Base-by-base conservation (phyloP, 2,329 filamentous ascomycete genomes). In the Colletotrichum australisinense region DNA sequence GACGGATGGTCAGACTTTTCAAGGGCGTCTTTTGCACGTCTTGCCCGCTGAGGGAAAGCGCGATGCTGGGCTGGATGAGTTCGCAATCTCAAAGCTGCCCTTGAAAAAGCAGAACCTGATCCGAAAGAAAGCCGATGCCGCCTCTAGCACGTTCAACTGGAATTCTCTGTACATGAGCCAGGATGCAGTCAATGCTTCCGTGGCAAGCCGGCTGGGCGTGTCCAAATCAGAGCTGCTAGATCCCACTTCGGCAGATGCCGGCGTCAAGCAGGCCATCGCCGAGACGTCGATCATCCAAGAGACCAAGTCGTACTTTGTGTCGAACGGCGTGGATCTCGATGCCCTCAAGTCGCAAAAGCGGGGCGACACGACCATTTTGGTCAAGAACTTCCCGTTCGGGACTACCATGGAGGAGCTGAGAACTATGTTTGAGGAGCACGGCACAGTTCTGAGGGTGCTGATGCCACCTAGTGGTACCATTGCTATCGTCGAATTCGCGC, bases 151-250 rank as follows among this genome's bases (percentile, higher is more conserved):
- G 1, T 98, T 98, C 85, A 98, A 96, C 81, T 99, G 97, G 97
- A 99, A 99, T 86, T 96, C 95, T n/a, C 87, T 99, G n/a, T 99
- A 97, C 83, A 97, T 99, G 94, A 98, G 93, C 83, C 93, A 95
- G 84, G 95, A 99, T 85, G 94, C 97, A 63, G 95, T 99, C 65
- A 95, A 98, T 84, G 92, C 94, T 62, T 97, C 95, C 6, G 91
- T 98, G 74, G 95, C 97, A 60, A 91, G 93, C 79, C 93, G 95
- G 67, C 88, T 99, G 70, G 95, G 96, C 59, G 90, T 99, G 70
- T 93, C 93, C 68, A 99, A 99, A 86, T 92, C 95, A 12, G 95
- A 98, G 78, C 85, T 99, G 70, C 88, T 99, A 58, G 96, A 99
- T 83, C 97, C 96, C n/a, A 98, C 96, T 4, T 98, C 94, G 72